Evolutionary conservation across 2,329 filamentous ascomycete genomes (phyloP).

Genomic region (Penicillium sp.): DNA sequence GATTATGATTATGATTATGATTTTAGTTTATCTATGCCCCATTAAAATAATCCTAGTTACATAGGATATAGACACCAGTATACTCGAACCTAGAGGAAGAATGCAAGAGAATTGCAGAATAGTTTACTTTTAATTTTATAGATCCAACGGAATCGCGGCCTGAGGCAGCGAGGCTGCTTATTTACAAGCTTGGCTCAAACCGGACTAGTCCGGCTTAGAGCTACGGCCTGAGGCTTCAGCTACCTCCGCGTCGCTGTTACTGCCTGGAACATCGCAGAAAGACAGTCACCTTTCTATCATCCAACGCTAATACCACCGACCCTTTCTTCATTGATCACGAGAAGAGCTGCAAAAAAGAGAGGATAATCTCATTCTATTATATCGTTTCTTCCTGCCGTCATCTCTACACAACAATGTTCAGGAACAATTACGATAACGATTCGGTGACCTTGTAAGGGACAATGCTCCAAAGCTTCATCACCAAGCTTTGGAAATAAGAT

Average conservation of each 20-base stretch:
- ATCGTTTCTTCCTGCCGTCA: neutral
- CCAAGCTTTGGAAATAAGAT: neutral
- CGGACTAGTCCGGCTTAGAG: neutral
- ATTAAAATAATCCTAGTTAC: neutral
- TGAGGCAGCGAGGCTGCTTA: neutral
- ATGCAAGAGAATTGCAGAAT: too few relatives aligned
- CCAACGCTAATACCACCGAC: neutral
- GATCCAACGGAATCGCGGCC: neutral
- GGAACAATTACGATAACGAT: constrained; percentile 99
- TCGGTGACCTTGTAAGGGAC: constrained; percentile 90
- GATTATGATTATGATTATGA: neutral
- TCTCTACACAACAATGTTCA: constrained; percentile 68
- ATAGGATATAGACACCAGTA: neutral
- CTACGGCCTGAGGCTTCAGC: neutral
- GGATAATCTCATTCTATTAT: neutral
- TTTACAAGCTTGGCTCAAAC: neutral
- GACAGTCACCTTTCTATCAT: neutral
- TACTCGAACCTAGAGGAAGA: too few relatives aligned
- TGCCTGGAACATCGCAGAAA: neutral
- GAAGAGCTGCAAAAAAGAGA: neutral
- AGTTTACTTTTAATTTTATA: too few relatives aligned
- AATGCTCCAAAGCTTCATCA: constrained; percentile 2
- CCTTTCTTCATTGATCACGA: neutral
- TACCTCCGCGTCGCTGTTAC: neutral
- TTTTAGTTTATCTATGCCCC: neutral